These are phyloP conservation scores for Fusarium stilboides DNA, from an alignment of 2,329 filamentous ascomycete species.

Conservation along the genomic window DNA sequence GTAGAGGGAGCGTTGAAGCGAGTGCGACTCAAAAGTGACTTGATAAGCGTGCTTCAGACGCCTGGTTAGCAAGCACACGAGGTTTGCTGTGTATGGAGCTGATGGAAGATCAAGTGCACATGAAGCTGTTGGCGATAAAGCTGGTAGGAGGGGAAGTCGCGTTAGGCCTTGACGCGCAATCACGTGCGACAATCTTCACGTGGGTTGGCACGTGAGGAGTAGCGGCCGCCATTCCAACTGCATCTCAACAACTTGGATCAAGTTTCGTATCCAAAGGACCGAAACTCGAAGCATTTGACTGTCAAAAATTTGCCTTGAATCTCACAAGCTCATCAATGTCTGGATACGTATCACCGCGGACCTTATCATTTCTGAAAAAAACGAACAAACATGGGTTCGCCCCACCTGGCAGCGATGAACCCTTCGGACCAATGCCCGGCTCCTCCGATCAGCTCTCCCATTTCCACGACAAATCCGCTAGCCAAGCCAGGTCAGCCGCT, in stretches of 20 bases:
- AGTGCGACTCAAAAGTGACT: rapidly evolving
- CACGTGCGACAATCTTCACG: slow-evolving; percentile 14
- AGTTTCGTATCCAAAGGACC: background rate
- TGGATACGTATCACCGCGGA: background rate
- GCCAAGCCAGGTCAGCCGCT: slow-evolving; percentile 24
- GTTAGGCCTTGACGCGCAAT: slow-evolving; percentile 39
- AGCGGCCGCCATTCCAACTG: no score
- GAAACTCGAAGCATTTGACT: background rate
- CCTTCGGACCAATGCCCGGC: slow-evolving; percentile 27
- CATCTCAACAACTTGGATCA: no score
- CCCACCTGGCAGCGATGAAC: background rate
- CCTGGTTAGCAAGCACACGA: background rate
- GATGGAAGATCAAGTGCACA: background rate
- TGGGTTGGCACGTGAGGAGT: slow-evolving; percentile 18
- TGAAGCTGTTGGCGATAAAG: slow-evolving; percentile 32
- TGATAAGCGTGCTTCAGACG: background rate
- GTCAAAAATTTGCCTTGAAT: background rate
- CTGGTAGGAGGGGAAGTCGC: slow-evolving; percentile 32
- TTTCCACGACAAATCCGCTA: slow-evolving; percentile 40
- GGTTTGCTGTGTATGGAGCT: background rate
- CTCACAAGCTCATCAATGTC: background rate
- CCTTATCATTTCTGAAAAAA: background rate
- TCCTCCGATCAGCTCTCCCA: slow-evolving; percentile 17
- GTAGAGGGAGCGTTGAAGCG: background rate
- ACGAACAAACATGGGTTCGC: background rate